Base-by-base conservation (phyloP, 2,329 filamentous ascomycete species). In the Botrytis cinerea region DNA sequence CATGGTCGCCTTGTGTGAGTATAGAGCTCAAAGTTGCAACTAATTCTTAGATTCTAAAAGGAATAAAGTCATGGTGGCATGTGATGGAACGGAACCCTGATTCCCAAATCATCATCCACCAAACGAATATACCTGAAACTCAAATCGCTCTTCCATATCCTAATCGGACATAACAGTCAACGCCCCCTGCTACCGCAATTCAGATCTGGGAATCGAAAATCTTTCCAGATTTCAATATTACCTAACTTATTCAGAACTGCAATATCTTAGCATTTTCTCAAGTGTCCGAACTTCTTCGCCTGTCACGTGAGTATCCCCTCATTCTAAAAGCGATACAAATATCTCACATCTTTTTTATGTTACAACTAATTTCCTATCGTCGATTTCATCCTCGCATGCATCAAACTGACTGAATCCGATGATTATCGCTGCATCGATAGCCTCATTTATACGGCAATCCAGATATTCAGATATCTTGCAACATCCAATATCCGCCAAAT, bases 1-100 rank as follows among this genome's bases (percentile, higher is more conserved):
- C 9, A 12, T 35, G 9, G 8, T 60, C 18, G 0, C 22, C 4
- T 57, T 18, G 1, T 28, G n/a, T 57, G n/a, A 4, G 14, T 28
- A 28, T 32, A 57, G n/a, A 7, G 51, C 51, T 9, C 14, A 28
- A 57, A n/a, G 1, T 28, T 57, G n/a, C n/a, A 57, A 3, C n/a
- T 32, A 9, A 28, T 0, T 32, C 6, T 28, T 28, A 4, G 2
- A 28, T 9, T 57, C 2, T 28, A 8, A 12, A 16, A n/a, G 0
- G 0, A n/a, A 3, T 8, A 2, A n/a, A 54, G 2, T 16, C 16
- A 16, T 54, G 2, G 2, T 3, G 25, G n/a, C 7, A 18, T 57
- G n/a, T 18, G n/a, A 57, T 28, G 51, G n/a, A 28, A 3, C 12
- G 51, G 2, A 28, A 16, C 14, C 10, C 22, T 0, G 6, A n/a